Evolutionary conservation across 2,329 filamentous ascomycete genomes (phyloP), one percentile per base, ranked within the genome.

Genomic region (Trichophaea hybrida): DNA sequence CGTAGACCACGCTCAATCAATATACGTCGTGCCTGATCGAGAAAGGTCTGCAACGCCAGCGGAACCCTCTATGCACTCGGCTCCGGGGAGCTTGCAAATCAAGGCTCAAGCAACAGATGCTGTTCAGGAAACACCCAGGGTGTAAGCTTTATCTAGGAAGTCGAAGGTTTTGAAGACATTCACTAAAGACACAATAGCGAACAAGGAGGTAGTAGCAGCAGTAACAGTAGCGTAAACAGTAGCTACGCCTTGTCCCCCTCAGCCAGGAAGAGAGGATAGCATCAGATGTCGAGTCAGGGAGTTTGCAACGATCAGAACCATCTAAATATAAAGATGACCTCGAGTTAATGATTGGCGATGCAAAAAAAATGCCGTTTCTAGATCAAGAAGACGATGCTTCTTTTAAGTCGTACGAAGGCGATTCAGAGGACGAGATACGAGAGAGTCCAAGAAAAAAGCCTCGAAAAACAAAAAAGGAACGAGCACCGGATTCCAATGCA

Each of bases 331-430:
- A 69, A 35, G 83, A 87, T 66, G 80, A 79, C 33, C 73, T 91
- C 6, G 78, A 84, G 35, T 73, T 79, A 38, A 78, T 80, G 57
- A 88, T 93, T 60, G 72, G 78, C 35, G 76, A 84, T 67, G 75
- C 83, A 51, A 80, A 78, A 66, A 75, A 79, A 58, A 77, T 80
- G 35, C 78, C 79, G 1, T 68, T 82, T 4, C 77, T 79, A 59
- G 68, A 70, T 5, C 76, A 77, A 33, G 77, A 80, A 2, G 75
- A 77, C 5, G 74, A 70, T 24, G 61, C 59, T 4, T n/a, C 15
- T 10, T 58, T 60, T 61, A 49, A 50, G 17, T 2, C 10, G 13
- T 10, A n/a, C 17, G 31, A 50, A 15, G 31, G 5, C 5, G 48
- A 50, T 50, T 24, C 48, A 12, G 48, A 50, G 13, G 31, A 32